Conservation (phyloP, 495 filamentous ascomycete genomes). For the Jackrogersella minutella region DNA sequence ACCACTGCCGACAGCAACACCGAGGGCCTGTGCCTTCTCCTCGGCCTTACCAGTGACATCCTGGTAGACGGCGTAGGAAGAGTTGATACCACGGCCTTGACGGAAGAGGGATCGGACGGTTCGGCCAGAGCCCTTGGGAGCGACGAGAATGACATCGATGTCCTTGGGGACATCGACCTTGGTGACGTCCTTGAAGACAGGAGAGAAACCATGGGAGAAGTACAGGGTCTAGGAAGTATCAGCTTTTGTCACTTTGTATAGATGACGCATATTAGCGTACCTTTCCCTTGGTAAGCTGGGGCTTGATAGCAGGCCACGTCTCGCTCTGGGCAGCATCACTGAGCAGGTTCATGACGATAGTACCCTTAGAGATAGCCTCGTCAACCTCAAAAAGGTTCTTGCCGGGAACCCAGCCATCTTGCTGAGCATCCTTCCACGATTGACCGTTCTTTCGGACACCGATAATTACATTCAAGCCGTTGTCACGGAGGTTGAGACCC, state of each 20-base stretch:
- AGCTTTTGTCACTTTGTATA: constrained; percentile 23
- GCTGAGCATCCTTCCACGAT: constrained; percentile 95
- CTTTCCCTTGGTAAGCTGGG: constrained; percentile 97
- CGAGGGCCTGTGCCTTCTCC: constrained; percentile 97
- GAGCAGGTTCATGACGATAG: constrained; percentile 98
- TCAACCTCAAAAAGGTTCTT: constrained; percentile 98
- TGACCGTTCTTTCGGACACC: constrained; percentile 97
- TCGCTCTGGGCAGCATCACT: constrained; percentile 96
- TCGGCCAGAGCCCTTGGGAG: constrained; percentile 97
- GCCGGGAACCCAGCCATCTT: constrained; percentile 97
- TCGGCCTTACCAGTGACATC: constrained; percentile 97
- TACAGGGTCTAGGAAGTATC: constrained; percentile 78
- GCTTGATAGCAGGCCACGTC: constrained; percentile 98
- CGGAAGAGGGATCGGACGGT: constrained; percentile 98
- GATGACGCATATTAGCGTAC: constrained; percentile 52
- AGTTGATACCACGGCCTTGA: constrained; percentile 99
- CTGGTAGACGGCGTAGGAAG: constrained; percentile 97
- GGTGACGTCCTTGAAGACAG: constrained; percentile 99
- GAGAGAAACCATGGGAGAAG: constrained; percentile 99
- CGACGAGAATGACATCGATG: constrained; percentile 98
- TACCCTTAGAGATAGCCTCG: constrained; percentile 91
- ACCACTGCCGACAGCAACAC: constrained; percentile 93
- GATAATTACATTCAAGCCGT: constrained; percentile 97
- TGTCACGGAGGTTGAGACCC: constrained; percentile 98
- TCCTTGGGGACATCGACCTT: constrained; percentile 95